These are phyloP conservation scores for Pseudogymnoascus sp. DNA, from an alignment of 2,329 filamentous ascomycete genomes.

Conservation along the genomic window DNA sequence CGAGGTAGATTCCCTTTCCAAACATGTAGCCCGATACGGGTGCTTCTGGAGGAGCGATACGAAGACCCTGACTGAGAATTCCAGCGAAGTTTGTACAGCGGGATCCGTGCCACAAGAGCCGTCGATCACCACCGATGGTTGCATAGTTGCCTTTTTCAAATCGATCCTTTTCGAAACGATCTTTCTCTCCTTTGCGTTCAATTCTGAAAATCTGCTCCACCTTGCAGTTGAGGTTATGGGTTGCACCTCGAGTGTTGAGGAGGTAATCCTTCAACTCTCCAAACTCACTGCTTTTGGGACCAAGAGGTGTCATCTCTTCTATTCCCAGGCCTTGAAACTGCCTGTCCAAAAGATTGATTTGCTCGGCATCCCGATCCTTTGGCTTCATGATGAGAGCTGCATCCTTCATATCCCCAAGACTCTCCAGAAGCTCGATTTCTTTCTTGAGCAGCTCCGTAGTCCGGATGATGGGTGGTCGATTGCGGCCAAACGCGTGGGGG, in stretches of 20 bases:
- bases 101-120: conserved; percentile 82
- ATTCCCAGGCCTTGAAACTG: conserved; percentile 65
- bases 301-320: conserved; percentile 60
- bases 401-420: conserved; percentile 77
- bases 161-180: conserved; percentile 50
- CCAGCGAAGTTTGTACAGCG: conserved; percentile 78
- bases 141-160: conserved; percentile 26
- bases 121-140: conserved; percentile 46
- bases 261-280: conserved; percentile 58
- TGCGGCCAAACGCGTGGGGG: conserved; percentile 71
- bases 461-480: conserved; percentile 60
- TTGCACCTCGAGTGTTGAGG: conserved; percentile 53
- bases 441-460: conserved; percentile 52
- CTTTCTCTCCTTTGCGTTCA: conserved; percentile 62
- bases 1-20: conserved; percentile 81
- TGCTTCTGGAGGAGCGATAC: conserved; percentile 81
- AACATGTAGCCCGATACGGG: conserved; percentile 81
- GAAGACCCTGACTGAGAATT: conserved; percentile 77
- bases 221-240: conserved; percentile 52
- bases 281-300: conserved; percentile 46
- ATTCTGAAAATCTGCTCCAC: conserved; percentile 77
- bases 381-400: conserved; percentile 69
- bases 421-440: conserved; percentile 74
- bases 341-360: conserved; percentile 58
- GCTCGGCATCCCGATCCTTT: conserved; percentile 41